Evolutionary conservation across 139 green algal genomes (phyloP), one percentile per base, ranked within the genome.

Genomic region (Chlorella sorokiniana): DNA sequence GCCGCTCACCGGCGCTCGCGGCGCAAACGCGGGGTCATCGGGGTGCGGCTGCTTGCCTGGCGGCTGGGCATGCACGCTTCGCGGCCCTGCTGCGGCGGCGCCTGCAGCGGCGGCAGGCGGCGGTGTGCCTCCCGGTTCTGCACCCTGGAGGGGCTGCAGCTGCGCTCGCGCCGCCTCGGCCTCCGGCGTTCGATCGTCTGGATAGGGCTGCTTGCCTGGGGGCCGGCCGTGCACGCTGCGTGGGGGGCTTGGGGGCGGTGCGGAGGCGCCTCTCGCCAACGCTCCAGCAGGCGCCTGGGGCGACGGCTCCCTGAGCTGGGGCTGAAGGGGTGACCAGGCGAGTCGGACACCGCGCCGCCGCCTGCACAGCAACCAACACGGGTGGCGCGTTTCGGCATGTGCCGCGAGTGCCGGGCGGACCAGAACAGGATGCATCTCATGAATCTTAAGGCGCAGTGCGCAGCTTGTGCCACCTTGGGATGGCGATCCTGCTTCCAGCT

Each of bases 141-240:
- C 41, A 16, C 14, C 42, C 11, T 40, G 48, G 44, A 35, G 14
- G 16, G 65, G 65, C 35, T 52, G 65, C 14, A 68, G 29, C 11
- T 37, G 54, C 37, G 73, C 73, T 10, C 73, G 25, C 1, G n/a
- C 22, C 0, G 73, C 73, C 52, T 79, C 54, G 10, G 73, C 73
- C 38, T 79, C 73, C 3, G 73, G 73, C 5, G 73, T 79, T 8
- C 73, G 54, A 16, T 79, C 73, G 35, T 79, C 54, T 0, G 73
- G 73, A 54, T 79, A 63, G 1, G 73, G 73, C 54, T 68, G 54
- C 73, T 79, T 79, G 73, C 73, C 73, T 0, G 73, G 73, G 25
- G 73, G 73, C 54, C 41, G 73, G 35, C 51, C 73, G 8, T 79
- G 73, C 38, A 79, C 54, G 54, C 73, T 69, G 73, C 73, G 73